Conservation (phyloP, 23 red algal genomes). For the Gracilaria domingensis region DNA sequence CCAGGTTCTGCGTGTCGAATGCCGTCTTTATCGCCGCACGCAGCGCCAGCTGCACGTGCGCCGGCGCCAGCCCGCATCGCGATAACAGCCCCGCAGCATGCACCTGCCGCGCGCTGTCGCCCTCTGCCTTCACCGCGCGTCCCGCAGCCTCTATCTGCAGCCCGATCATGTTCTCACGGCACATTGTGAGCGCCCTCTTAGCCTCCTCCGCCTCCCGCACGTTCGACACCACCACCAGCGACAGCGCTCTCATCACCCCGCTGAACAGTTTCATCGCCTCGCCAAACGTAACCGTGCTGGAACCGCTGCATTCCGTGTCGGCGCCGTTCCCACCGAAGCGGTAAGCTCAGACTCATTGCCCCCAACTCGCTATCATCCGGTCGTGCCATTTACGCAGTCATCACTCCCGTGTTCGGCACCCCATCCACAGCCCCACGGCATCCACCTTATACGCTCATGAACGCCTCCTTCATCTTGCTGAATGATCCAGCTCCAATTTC, state of each 20-base stretch:
- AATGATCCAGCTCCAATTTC: too few relatives aligned
- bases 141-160: slow-evolving; percentile 78
- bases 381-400: slow-evolving; percentile 48
- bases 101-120: too few relatives aligned
- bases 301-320: slow-evolving; percentile 61
- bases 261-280: slow-evolving; percentile 77
- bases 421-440: slow-evolving; percentile 65
- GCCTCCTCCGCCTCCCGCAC: slow-evolving; percentile 76
- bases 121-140: slow-evolving; percentile 60
- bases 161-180: slow-evolving; percentile 93
- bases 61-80: too few relatives aligned
- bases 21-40: slow-evolving; percentile 95
- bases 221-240: slow-evolving; percentile 77
- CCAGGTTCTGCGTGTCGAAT: slow-evolving; percentile 85
- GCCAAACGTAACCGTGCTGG: slow-evolving; percentile 77
- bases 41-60: slow-evolving; percentile 93
- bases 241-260: slow-evolving; percentile 67
- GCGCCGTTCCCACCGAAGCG: slow-evolving; percentile 61
- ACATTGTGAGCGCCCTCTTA: slow-evolving; percentile 58
- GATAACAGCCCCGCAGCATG: too few relatives aligned
- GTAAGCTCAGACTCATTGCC: too few relatives aligned
- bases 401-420: slow-evolving; percentile 40
- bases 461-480: too few relatives aligned
- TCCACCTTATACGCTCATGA: slow-evolving; percentile 70
- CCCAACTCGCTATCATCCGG: slow-evolving; percentile 32